Evolutionary conservation across 176 grass and related monocot genomes (phyloP).

Genomic region (bread wheat (Triticum aestivum)): IWGSC_CS_RefSeq_v2.1 NC_057808.1:356289845-356290344

Average conservation of each 20-base stretch:
- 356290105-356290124: no score
- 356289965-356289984: background rate
- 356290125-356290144: no score
- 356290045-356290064: background rate
- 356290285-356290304: no score
- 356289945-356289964: background rate
- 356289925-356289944: background rate
- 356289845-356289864: conserved; percentile 14
- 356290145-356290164: no score
- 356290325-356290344: no score
- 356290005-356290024: background rate
- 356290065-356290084: background rate
- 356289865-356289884: background rate
- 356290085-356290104: background rate
- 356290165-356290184: no score
- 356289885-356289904: conserved; percentile 2
- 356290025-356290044: background rate
- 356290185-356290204: no score
- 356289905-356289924: background rate
- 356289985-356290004: background rate
- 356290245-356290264: no score
- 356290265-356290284: no score
- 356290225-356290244: no score
- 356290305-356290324: no score
- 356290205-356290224: no score